Evolutionary conservation across 192 early-diverging fungal genomes (phyloP), one percentile per base, ranked within the genome.

Genomic region (Linnemannia schmuckeri): DNA sequence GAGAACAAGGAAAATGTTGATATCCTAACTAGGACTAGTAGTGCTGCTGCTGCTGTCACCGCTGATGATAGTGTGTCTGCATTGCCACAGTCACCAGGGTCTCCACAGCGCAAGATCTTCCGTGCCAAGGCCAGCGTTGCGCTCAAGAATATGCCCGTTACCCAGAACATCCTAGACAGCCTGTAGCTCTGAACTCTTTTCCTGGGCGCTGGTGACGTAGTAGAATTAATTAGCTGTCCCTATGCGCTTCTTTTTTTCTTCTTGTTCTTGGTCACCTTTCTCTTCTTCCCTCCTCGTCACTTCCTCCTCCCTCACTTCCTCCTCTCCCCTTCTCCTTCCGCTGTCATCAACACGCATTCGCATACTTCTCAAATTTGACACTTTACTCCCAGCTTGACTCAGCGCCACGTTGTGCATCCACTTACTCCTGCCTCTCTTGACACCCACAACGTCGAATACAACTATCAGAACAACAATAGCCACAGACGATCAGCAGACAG

Each of bases 81-180:
- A 27, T 1, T 12, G 49, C 13, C 40, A 5, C 70, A 15, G 37
- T 3, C 37, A 42, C 41, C 22, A 49, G 2, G 5, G 37, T 20
- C 35, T 27, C 38, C 33, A 27, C 24, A 18, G 49, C 33, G 35
- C 52, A 87, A 81, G 44, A 79, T 81, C 13, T 24, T 78, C 20
- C 33, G 72, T 0, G 76, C 57, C 7, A 71, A 74, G 35, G 72
- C 61, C 6, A 73, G 78, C 4, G 76, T 70, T 15, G 40, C 81
- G 18, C 63, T 87, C 35, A 81, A 75, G n/a, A n/a, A 47, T 12
- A 74, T 77, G 38, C 79, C 85, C 1, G 44, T 77, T 33, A 46
- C 47, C 42, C 81, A 81, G 72, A 87, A 81, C 38, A 87, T 87
- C 24, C n/a, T 81, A 13, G 79, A 87, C 68, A 40, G 79, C 3